These are phyloP conservation scores for Aspergillus chevalieri DNA, from an alignment of 2,329 filamentous ascomycete genomes.

Conservation along the genomic window DNA sequence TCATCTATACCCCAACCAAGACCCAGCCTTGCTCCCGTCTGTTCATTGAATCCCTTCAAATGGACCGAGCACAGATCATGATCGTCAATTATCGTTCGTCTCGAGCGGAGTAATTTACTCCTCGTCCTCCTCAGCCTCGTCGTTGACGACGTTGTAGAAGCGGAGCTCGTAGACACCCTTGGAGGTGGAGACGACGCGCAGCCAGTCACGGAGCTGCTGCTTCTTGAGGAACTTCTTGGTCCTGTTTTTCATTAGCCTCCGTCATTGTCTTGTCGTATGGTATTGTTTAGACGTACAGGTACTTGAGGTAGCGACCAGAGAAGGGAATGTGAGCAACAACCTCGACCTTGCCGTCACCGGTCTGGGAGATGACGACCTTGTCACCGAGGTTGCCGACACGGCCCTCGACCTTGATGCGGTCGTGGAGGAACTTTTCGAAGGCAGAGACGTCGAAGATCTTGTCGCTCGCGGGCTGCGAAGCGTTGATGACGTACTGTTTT, in stretches of 20 bases:
- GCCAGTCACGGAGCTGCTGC: slow-evolving; percentile 99
- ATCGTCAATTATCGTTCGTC: not conserved
- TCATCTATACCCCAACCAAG: slow-evolving; percentile 8
- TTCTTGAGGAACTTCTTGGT: slow-evolving; percentile 99
- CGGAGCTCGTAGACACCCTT: slow-evolving; percentile 99
- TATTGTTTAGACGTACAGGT: slow-evolving; percentile 65
- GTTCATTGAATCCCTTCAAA: slow-evolving; percentile 7
- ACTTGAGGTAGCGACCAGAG: slow-evolving; percentile 99
- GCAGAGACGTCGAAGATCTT: slow-evolving; percentile 99
- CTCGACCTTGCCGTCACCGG: slow-evolving; percentile 96
- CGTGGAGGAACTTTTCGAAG: slow-evolving; percentile 99
- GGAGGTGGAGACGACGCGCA: slow-evolving; percentile 95
- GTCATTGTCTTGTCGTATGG: not conserved
- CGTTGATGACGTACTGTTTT: slow-evolving; percentile 96
- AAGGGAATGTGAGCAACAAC: slow-evolving; percentile 96
- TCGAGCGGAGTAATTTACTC: slow-evolving; percentile 61
- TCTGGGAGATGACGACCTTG: slow-evolving; percentile 79
- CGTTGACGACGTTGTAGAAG: slow-evolving; percentile 99
- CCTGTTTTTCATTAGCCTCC: slow-evolving; percentile 42
- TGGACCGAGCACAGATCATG: not conserved
- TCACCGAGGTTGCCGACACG: slow-evolving; percentile 98
- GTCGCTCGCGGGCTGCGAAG: slow-evolving; percentile 93
- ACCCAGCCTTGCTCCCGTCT: slow-evolving; percentile 6
- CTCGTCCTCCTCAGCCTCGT: slow-evolving; percentile 95
- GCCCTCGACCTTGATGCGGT: slow-evolving; percentile 99